Percentiles rank a stretch among this genome's conserved stretches.
These are phyloP conservation scores for Saprolegnia parasitica DNA, from an alignment of 352 stramenopile species.

Conservation along the genomic window DNA sequence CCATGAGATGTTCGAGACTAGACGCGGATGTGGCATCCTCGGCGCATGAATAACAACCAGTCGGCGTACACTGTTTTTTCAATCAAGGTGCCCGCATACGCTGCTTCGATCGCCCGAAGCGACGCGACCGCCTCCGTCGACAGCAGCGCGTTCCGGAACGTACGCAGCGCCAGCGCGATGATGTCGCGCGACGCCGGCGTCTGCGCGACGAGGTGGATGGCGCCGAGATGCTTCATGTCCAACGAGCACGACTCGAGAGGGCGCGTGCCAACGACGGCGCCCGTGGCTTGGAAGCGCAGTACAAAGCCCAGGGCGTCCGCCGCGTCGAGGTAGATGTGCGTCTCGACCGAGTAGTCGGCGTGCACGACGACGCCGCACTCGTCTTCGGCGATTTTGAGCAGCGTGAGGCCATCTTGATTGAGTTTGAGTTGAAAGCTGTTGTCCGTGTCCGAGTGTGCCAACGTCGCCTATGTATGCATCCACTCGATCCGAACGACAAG, in stretches of 20 bases:
- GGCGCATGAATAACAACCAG: background rate
- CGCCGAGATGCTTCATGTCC: background rate
- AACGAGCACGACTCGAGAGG: background rate
- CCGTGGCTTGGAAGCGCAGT: conserved; percentile 13
- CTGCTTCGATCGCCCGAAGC: background rate
- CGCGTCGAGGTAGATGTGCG: conserved; percentile 19
- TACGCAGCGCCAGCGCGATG: conserved; percentile 11
- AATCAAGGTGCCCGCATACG: background rate
- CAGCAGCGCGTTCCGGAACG: background rate
- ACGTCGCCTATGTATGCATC: background rate
- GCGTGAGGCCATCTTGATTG: background rate
- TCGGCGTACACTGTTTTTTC: conserved; percentile 14
- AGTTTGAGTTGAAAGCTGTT: conserved; percentile 25
- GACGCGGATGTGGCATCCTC: background rate
- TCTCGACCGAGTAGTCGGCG: background rate
- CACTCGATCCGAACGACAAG: background rate
- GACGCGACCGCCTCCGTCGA: background rate
- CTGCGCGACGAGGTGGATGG: conserved; percentile 13
- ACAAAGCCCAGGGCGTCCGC: conserved; percentile 13
- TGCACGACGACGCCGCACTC: conserved; percentile 16
- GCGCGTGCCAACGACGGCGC: background rate
- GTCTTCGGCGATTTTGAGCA: conserved; percentile 24
- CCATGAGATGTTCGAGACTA: background rate
- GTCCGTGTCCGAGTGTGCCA: conserved; percentile 16
- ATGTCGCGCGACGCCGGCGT: conserved; percentile 10